Evolutionary conservation across 2,329 filamentous ascomycete species (phyloP).

Genomic region (Aspergillus sp.): DNA sequence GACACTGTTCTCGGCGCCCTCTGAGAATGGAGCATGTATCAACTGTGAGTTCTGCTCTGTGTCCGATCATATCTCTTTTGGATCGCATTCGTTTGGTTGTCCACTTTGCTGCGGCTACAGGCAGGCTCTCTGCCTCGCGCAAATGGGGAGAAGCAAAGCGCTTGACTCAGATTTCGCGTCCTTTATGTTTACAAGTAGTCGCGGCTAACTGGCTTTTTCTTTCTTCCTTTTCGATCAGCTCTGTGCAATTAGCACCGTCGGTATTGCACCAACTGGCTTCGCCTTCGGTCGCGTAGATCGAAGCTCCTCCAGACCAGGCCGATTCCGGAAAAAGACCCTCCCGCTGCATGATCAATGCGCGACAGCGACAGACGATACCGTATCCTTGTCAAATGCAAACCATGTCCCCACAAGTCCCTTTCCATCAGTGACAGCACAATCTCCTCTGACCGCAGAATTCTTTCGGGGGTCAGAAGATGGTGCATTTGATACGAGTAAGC

Average conservation of each 20-base stretch:
- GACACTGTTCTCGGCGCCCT: conserved; percentile 31
- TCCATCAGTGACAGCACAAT: conserved; percentile 18
- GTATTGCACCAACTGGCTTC: conserved; percentile 60
- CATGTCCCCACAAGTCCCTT: conserved; percentile 22
- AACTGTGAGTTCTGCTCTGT: conserved; percentile 33
- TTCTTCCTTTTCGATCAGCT: conserved; percentile 45
- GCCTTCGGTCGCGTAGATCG: conserved; percentile 56
- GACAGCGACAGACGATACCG: conserved; percentile 15
- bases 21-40: conserved; percentile 46
- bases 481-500: conserved; percentile 12
- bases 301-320: conserved; percentile 32
- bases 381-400: conserved; percentile 17
- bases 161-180: neutral
- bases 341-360: conserved; percentile 24
- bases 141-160: neutral
- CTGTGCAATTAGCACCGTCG: conserved; percentile 64
- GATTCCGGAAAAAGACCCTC: conserved; percentile 30
- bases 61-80: neutral
- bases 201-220: neutral
- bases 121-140: neutral
- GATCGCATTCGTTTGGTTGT: conserved; percentile 1
- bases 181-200: neutral
- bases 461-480: conserved; percentile 19
- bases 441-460: conserved; percentile 11
- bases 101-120: neutral